Evolutionary conservation across 169 alveolate genomes (phyloP).

Genomic region (Plasmodium malariae): DNA sequence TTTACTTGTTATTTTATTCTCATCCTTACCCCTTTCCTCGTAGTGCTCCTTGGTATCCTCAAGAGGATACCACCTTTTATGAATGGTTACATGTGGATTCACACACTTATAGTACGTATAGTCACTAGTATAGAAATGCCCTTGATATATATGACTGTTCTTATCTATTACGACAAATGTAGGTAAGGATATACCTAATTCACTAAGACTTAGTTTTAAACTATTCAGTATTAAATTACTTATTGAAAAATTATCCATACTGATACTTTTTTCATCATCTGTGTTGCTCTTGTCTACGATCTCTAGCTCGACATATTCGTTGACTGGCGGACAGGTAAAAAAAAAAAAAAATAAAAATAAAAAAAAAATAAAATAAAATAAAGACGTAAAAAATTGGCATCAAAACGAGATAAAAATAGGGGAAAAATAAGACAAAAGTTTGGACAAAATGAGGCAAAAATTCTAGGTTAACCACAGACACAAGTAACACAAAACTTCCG

Average conservation of each 20-base stretch:
- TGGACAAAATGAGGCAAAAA: too few relatives aligned
- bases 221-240: conserved; percentile 48
- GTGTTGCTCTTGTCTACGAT: conserved; percentile 24
- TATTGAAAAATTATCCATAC: conserved; percentile 18
- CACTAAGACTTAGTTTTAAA: conserved; percentile 41
- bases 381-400: too few relatives aligned
- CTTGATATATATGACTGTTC: conserved; percentile 47
- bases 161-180: conserved; percentile 59
- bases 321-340: conserved; percentile 14
- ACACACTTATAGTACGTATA: conserved; percentile 59
- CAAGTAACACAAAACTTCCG: too few relatives aligned
- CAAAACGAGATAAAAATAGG: too few relatives aligned
- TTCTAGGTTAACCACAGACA: too few relatives aligned
- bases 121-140: conserved; percentile 56
- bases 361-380: too few relatives aligned
- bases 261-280: conserved; percentile 46
- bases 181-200: conserved; percentile 44
- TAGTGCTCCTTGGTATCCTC: neutral
- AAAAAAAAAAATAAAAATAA: neutral
- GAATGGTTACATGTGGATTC: conserved; percentile 29
- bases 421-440: too few relatives aligned
- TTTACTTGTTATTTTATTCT: neutral
- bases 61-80: too few relatives aligned
- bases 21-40: neutral
- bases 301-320: conserved; percentile 63